Percentiles rank a stretch among this genome's conserved stretches.
Evolutionary conservation across 768 basidiomycete genomes (phyloP).

Genomic region (Tricholoma flavovirens): DNA sequence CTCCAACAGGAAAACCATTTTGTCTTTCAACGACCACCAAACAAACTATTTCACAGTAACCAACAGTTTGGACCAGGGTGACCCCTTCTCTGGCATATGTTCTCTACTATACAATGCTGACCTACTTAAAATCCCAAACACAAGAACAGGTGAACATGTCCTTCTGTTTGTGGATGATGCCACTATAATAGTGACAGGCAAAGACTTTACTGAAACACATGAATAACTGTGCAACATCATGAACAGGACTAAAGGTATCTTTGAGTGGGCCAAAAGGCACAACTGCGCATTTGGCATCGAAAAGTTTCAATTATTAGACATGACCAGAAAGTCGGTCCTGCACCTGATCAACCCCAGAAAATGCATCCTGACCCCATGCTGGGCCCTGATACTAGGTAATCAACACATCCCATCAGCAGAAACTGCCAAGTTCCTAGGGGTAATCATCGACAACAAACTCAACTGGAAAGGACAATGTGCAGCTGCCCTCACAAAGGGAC

Average conservation of each 20-base stretch:
- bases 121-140: constrained; percentile 9
- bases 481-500: constrained; percentile 8
- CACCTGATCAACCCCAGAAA: not conserved
- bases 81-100: constrained; percentile 17
- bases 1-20: not conserved
- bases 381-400: not conserved
- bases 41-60: not conserved
- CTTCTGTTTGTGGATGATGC: constrained; percentile 3
- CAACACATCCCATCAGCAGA: not conserved
- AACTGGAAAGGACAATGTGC: constrained; percentile 9
- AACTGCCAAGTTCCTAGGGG: constrained; percentile 23
- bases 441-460: constrained; percentile 1
- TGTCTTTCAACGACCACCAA: not conserved
- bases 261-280: no score
- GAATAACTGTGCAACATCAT: not conserved
- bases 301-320: constrained; percentile 3
- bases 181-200: not conserved
- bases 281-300: constrained; percentile 8
- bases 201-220: constrained; percentile 4
- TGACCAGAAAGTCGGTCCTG: not conserved
- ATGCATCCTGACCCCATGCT: not conserved
- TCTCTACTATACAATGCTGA: constrained; percentile 24
- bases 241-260: no score
- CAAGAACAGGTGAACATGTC: constrained; percentile 8
- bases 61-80: constrained; percentile 20